Base-by-base conservation (phyloP, 2,329 filamentous ascomycete species). In the Cladorrhinum sp. region DNA sequence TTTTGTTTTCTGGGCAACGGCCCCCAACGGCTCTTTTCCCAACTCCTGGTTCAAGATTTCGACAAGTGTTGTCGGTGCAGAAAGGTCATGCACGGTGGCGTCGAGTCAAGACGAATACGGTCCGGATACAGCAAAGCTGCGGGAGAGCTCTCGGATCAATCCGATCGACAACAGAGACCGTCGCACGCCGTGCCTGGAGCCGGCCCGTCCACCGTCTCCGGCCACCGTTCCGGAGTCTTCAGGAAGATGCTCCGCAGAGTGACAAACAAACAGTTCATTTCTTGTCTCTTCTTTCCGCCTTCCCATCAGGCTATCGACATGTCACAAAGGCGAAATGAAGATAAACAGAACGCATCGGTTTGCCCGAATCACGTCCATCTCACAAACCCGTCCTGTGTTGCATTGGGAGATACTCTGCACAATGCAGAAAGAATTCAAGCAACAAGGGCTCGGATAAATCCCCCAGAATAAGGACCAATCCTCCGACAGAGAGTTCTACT, bases 1-100 rank as follows among this genome's bases (percentile, higher is more conserved):
- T 21, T 18, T 46, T 46, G 42, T 18, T 46, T 46, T 46, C 42
- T 46, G 42, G 42, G 42, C 42, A 46, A 46, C 42, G 42, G 42
- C 42, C n/a, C 42, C 42, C 42, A 21, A 46, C 42, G n/a, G 3
- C 42, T 18, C 42, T 46, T 46, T 46, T 16, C 42, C 42, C 16
- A 46, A 46, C 42, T 46, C n/a, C n/a, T 46, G 42, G 16, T 46
- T 18, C 7, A 8, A 46, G n/a, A 48, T 6, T 21, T 57, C 20
- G 36, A 36, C 24, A 26, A 33, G n/a, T 23, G 30, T 49, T 26
- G 24, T 21, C 18, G 21, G 21, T 48, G 39, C 39, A 57, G 54
- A 48, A 46, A 46, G 54, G 14, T 18, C 21, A 57, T 57, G 54
- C 54, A 57, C 24, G 26, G 54, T 57, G 54, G 54, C 54, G 54